Evolutionary conservation across 2,329 filamentous ascomycete species (phyloP).

Genomic region (Nemania sp.): DNA sequence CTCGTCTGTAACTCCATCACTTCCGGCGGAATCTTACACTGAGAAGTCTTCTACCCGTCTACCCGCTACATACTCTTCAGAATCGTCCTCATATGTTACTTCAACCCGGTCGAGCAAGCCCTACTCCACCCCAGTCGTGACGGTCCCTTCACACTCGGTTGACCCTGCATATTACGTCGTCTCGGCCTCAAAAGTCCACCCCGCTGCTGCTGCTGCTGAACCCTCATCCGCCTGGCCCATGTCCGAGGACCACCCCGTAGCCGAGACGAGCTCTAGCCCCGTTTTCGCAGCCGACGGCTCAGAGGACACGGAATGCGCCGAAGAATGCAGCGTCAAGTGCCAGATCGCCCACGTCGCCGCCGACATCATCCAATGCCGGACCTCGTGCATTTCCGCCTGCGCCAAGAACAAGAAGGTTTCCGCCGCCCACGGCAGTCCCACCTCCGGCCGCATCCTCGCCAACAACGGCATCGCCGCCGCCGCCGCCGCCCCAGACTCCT

Average conservation of each 20-base stretch:
- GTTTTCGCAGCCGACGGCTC: not conserved
- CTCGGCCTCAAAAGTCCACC: not conserved
- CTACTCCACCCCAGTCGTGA: no score
- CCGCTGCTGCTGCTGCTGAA: not conserved
- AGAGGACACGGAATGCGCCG: slow-evolving; percentile 1
- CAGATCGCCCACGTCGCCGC: slow-evolving; percentile 30
- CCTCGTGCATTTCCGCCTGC: slow-evolving; percentile 15
- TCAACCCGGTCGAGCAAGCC: no score
- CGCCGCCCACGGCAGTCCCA: not conserved
- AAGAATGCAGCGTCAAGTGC: slow-evolving; percentile 27
- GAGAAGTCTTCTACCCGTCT: not conserved
- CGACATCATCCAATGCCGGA: slow-evolving; percentile 25
- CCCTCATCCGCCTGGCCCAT: not conserved
- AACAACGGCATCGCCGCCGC: not conserved
- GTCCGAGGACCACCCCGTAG: not conserved
- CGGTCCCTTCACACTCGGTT: no score
- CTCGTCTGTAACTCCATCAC: not conserved
- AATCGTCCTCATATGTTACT: no score
- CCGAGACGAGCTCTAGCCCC: not conserved
- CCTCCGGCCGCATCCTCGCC: not conserved
- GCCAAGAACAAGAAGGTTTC: not conserved
- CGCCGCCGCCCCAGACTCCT: not conserved
- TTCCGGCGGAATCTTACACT: not conserved
- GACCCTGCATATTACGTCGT: not conserved
- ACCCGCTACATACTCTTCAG: not conserved